Percentiles rank a stretch among this genome's conserved stretches.
Conservation (phyloP, 805 yeast species). For the Candida tibetensis region DNA sequence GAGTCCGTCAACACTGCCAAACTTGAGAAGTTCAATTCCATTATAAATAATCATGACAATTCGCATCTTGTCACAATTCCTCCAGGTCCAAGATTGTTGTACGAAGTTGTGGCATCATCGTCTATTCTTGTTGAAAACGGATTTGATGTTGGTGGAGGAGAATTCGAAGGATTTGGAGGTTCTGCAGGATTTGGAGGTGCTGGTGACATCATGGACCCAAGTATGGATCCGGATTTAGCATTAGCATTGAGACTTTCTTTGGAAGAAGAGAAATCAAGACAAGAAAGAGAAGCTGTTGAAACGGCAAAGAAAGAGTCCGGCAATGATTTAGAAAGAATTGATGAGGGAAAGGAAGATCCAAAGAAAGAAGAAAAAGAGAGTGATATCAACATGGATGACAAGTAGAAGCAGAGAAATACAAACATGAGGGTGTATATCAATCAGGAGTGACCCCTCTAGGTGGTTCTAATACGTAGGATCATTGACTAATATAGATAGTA, state of each 20-base stretch:
- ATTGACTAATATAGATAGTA: too few species aligned
- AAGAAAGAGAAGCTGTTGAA: conserved; percentile 63
- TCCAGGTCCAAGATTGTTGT: conserved; percentile 81
- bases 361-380: conserved; percentile 20
- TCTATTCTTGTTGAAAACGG: conserved; percentile 71
- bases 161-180: conserved; percentile 44
- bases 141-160: conserved; percentile 45
- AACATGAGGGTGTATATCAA: not conserved
- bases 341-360: conserved; percentile 24
- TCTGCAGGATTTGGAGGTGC: conserved; percentile 28
- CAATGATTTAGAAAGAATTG: conserved; percentile 31
- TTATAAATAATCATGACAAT: conserved; percentile 72
- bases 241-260: conserved; percentile 90
- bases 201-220: conserved; percentile 60
- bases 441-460: not conserved
- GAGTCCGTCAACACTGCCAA: conserved; percentile 71
- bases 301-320: conserved; percentile 20
- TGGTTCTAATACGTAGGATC: too few species aligned
- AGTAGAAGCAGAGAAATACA: not conserved
- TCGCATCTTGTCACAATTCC: conserved; percentile 84
- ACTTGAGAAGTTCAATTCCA: conserved; percentile 72
- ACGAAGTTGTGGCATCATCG: conserved; percentile 76
- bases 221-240: conserved; percentile 95
- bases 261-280: conserved; percentile 93
- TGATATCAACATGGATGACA: conserved; percentile 11